A percentile compares a stretch with the other conserved stretches of the same genome.
These are phyloP conservation scores for Ceratobasidium sp. DNA, from an alignment of 1,284 basidiomycete genomes.

Conservation along the genomic window DNA sequence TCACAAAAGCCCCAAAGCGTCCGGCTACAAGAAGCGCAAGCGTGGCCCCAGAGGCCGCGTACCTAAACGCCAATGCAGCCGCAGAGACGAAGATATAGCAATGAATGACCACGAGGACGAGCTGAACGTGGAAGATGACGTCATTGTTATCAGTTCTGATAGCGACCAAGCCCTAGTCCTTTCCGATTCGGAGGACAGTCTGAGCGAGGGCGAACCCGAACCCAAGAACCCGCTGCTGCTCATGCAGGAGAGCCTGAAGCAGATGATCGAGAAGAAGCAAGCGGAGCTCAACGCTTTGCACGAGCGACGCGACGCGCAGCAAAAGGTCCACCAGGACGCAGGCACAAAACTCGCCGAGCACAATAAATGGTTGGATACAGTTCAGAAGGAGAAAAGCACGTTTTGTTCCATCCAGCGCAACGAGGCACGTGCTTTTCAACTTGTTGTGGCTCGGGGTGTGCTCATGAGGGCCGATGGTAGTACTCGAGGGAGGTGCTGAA, in stretches of 20 bases:
- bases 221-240: constrained; percentile 56
- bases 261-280: constrained; percentile 60
- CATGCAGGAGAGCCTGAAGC: constrained; percentile 61
- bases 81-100: constrained; percentile 60
- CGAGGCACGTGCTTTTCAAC: constrained; percentile 60
- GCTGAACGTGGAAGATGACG: constrained; percentile 27
- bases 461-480: constrained; percentile 52
- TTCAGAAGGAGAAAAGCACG: constrained; percentile 68
- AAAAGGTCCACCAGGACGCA: constrained; percentile 62
- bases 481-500: constrained; percentile 68
- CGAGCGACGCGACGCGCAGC: constrained; percentile 56
- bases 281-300: constrained; percentile 59
- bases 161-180: constrained; percentile 51
- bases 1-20: constrained; percentile 51
- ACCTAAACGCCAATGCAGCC: constrained; percentile 68
- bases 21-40: constrained; percentile 64
- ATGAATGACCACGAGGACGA: constrained; percentile 54
- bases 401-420: constrained; percentile 69
- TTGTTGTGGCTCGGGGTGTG: too few relatives aligned
- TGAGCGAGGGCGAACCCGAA: constrained; percentile 14
- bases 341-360: constrained; percentile 59
- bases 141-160: constrained; percentile 49
- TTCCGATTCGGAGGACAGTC: constrained; percentile 43
- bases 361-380: constrained; percentile 61
- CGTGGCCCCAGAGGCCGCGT: constrained; percentile 55